phyloP scores from a whole-genome alignment of 2,329 filamentous ascomycete species.

The Fusarium sp. region DNA sequence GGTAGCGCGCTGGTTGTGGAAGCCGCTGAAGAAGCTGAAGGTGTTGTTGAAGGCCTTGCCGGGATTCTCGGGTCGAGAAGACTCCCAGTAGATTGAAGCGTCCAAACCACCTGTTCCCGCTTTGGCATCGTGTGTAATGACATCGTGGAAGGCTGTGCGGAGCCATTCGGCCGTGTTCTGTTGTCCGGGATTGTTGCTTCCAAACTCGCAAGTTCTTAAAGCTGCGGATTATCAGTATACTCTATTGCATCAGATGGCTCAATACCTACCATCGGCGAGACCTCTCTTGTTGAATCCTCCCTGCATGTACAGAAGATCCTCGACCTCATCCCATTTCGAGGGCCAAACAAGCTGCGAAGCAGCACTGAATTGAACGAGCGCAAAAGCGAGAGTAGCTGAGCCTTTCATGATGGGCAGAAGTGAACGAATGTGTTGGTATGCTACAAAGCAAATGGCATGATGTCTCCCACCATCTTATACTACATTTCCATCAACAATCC shows the following conservation, averaged over 20 bases:
- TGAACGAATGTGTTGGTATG: neutral
- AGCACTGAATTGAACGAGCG: neutral
- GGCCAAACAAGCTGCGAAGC: constrained; percentile 29
- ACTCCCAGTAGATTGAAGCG: constrained; percentile 41
- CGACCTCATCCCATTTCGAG: constrained; percentile 29
- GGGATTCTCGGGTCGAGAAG: constrained; percentile 34
- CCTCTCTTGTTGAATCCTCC: constrained; percentile 3
- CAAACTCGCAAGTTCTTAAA: constrained; percentile 29
- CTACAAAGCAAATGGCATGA: neutral
- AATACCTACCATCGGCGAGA: constrained; percentile 9
- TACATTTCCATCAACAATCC: rapidly evolving
- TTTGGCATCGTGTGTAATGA: constrained; percentile 34
- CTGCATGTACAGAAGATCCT: constrained; percentile 22
- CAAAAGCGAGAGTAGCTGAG: neutral
- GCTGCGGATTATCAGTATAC: constrained; percentile 1
- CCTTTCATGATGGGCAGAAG: constrained; percentile 8
- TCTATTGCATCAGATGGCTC: rapidly evolving
- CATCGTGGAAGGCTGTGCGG: constrained; percentile 42
- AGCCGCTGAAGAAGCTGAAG: constrained; percentile 46
- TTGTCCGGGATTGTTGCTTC: constrained; percentile 16
- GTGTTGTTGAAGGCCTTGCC: constrained; percentile 40
- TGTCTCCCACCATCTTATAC: neutral
- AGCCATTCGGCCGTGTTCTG: constrained; percentile 44
- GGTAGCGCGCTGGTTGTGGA: constrained; percentile 7
- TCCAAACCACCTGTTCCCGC: constrained; percentile 39